Evolutionary conservation across 768 basidiomycete genomes (phyloP).

Genomic region (Phaffia tasmanica): DNA sequence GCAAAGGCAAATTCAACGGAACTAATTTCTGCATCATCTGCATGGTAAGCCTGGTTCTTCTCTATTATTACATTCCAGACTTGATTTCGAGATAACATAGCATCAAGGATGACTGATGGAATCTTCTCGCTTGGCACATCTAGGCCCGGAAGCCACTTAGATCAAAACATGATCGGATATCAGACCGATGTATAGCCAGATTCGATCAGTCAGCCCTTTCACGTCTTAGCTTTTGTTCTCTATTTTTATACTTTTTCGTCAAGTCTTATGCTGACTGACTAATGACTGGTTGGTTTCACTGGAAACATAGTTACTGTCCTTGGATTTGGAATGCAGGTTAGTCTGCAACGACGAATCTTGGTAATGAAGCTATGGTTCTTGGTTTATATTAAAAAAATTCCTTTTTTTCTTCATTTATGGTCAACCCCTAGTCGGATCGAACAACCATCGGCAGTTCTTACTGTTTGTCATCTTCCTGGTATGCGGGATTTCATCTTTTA

Average conservation of each 20-base stretch:
- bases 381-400: too few relatives aligned
- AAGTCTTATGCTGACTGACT: slow-evolving; percentile 8
- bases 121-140: neutral
- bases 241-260: neutral
- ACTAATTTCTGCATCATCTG: slow-evolving; percentile 94
- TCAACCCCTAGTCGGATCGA: slow-evolving; percentile 59
- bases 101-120: neutral
- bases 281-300: neutral
- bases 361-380: neutral
- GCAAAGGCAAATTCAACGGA: slow-evolving; percentile 77
- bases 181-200: slow-evolving; percentile 76
- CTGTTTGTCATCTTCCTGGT: slow-evolving; percentile 83
- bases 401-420: slow-evolving; percentile 16
- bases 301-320: slow-evolving; percentile 66
- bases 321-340: slow-evolving; percentile 98
- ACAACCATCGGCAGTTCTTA: slow-evolving; percentile 92
- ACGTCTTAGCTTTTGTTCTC: neutral
- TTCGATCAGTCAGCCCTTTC: slow-evolving; percentile 70
- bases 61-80: neutral
- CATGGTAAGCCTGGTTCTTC: slow-evolving; percentile 51
- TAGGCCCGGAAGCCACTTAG: slow-evolving; percentile 79
- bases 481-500: slow-evolving; percentile 64
- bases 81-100: neutral
- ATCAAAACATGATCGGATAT: slow-evolving; percentile 88
- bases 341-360: slow-evolving; percentile 29